Conservation (phyloP, 1,284 basidiomycete species). For the Rhodotorula sp. region DNA sequence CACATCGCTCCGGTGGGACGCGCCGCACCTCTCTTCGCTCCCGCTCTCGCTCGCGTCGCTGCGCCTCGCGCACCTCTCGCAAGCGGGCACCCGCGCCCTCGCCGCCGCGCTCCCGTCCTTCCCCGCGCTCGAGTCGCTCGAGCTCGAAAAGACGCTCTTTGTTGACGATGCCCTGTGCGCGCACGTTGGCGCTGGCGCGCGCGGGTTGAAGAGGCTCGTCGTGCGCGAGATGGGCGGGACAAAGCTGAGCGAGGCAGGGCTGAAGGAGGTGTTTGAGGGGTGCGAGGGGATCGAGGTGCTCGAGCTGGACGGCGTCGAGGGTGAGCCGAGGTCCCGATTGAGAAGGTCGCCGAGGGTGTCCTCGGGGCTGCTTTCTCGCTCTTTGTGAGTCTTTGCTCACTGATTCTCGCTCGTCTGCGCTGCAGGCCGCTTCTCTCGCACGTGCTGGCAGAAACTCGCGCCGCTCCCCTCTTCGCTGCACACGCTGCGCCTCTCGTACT, state of each 20-base stretch:
- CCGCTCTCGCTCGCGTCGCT: slow-evolving; percentile 27
- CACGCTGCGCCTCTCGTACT: slow-evolving; percentile 21
- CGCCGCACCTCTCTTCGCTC: slow-evolving; percentile 24
- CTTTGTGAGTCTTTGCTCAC: neutral
- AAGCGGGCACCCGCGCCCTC: slow-evolving; percentile 12
- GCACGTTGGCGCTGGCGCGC: slow-evolving; percentile 6
- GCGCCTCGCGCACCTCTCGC: slow-evolving; percentile 29
- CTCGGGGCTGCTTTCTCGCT: neutral
- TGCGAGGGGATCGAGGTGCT: slow-evolving; percentile 26
- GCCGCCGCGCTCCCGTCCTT: slow-evolving; percentile 1
- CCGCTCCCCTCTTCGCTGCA: slow-evolving; percentile 20
- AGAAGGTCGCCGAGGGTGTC: neutral
- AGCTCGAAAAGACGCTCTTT: slow-evolving; percentile 30
- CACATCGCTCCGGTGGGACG: slow-evolving; percentile 27
- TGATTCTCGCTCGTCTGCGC: neutral
- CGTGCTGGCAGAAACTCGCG: slow-evolving; percentile 28
- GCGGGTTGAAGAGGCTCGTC: slow-evolving; percentile 11
- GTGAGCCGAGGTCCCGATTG: neutral
- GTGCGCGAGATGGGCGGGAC: slow-evolving; percentile 38
- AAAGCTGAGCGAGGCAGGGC: slow-evolving; percentile 32
- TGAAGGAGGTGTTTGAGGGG: slow-evolving; percentile 22
- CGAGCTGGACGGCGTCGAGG: slow-evolving; percentile 34
- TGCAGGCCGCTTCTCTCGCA: slow-evolving; percentile 36
- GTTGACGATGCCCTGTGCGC: slow-evolving; percentile 34
- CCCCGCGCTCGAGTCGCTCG: slow-evolving; percentile 30